Base-by-base conservation (phyloP, 768 basidiomycete species). In the Suillus paluster region DNA sequence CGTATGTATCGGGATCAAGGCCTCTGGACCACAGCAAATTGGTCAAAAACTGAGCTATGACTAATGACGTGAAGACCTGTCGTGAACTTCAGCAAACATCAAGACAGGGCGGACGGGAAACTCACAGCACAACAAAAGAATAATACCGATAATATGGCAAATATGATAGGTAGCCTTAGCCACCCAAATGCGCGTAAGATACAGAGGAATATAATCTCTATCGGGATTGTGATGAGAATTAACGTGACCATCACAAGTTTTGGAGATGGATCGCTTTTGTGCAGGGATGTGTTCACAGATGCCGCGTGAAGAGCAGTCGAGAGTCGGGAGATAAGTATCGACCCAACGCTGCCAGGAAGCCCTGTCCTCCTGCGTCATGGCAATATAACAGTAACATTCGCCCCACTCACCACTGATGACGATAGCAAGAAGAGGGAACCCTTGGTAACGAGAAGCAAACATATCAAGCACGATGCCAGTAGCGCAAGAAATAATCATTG, bases 401-500 rank as follows among this genome's bases (percentile, higher is more conserved):
- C 19, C 3, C 4, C 6, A 75, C 84, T 53, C 69, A 88, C 95
- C 94, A 36, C 92, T 92, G 63, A 97, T 91, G 3, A 94, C 92
- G 14, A 96, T 85, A 1, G 92, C 90, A 15, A 99, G 80, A 1
- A 98, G 76, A 0, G 92, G 94, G 70, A 92, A 99, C 2, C 94
- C 96, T 60, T 90, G 85, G 67, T 94, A 99, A 39, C 86, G 81
- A 65, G 87, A 89, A 7, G 97, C 95, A 65, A 96, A 97, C 52
- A 84, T 83, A 68, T 98, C 95, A 11, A 99, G 85, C 0, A 98
- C 90, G 64, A 98, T 89, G 0, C 97, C 97, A 0, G 97, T 92
- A 1, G 86, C 93, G 61, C 88, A 91, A 67, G 88, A 90, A 67
- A 97, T 92, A 48, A 86, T 73, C 93, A 97, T 95, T 7, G 94